A percentile compares a stretch with the other conserved stretches of the same genome.
These are phyloP conservation scores for Aplosporella prunicola DNA, from an alignment of 2,329 filamentous ascomycete genomes.

Conservation along the genomic window DNA sequence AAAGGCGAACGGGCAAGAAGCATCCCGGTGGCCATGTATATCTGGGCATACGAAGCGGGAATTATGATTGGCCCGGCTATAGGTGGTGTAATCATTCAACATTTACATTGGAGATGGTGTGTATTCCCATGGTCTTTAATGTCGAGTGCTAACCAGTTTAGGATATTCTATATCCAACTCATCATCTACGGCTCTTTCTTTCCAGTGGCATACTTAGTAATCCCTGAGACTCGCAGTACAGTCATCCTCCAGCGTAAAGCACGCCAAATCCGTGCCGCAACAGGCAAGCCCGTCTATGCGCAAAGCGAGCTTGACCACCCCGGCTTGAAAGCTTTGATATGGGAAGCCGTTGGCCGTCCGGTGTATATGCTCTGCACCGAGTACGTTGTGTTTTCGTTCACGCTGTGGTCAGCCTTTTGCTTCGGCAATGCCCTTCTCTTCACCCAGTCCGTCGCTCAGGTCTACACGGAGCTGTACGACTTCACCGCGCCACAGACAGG, in stretches of 20 bases:
- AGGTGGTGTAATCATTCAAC: constrained; percentile 24
- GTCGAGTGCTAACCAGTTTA: not conserved
- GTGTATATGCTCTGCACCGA: constrained; percentile 40
- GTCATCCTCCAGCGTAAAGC: constrained; percentile 36
- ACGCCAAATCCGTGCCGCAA: constrained; percentile 20
- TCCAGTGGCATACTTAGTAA: constrained; percentile 28
- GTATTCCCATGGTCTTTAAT: no score
- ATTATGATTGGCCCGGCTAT: constrained; percentile 27
- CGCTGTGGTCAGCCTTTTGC: constrained; percentile 41
- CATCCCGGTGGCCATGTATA: constrained; percentile 34
- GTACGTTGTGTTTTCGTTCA: constrained; percentile 39
- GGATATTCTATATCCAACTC: constrained; percentile 30
- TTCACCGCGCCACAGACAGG: constrained; percentile 34
- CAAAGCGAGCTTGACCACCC: not conserved
- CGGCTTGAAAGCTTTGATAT: not conserved
- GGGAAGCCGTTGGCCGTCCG: constrained; percentile 18
- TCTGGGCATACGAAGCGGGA: constrained; percentile 24
- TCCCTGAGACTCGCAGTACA: constrained; percentile 39
- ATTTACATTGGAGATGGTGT: constrained; percentile 25
- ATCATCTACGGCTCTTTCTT: constrained; percentile 33
- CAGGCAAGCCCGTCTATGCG: no score
- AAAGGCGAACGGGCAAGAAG: constrained; percentile 29
- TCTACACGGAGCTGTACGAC: constrained; percentile 32
- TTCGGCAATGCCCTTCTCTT: constrained; percentile 40
- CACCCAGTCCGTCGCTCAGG: constrained; percentile 38